phyloP scores from a whole-genome alignment of 257 asterid genomes.

The Buddleja alternifolia region DNA sequence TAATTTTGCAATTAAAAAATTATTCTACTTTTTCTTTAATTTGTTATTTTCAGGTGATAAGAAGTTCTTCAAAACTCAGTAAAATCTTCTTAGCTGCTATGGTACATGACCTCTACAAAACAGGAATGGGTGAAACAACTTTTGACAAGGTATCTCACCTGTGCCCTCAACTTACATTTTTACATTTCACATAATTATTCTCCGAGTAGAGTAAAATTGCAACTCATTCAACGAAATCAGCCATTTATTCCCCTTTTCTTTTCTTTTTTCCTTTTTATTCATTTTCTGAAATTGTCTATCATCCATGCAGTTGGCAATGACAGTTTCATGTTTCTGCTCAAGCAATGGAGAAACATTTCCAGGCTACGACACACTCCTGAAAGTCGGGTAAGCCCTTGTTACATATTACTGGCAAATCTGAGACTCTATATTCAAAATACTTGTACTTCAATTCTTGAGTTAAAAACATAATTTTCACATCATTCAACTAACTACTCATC shows the following conservation, averaged over 20 bases:
- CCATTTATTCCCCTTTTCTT: background rate
- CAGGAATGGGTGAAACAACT: slow-evolving; percentile 97
- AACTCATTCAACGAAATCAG: background rate
- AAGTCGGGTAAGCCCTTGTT: slow-evolving; percentile 72
- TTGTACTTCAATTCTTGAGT: slow-evolving; percentile 17
- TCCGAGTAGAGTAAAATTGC: no score
- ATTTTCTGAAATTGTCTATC: slow-evolving; percentile 31
- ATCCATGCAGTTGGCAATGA: slow-evolving; percentile 61
- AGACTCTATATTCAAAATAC: background rate
- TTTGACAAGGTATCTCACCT: slow-evolving; percentile 73
- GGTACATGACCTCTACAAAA: slow-evolving; percentile 91
- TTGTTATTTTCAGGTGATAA: slow-evolving; percentile 68
- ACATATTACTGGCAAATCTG: slow-evolving; percentile 13
- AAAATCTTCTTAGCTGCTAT: slow-evolving; percentile 94
- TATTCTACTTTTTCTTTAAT: background rate
- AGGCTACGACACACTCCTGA: slow-evolving; percentile 82
- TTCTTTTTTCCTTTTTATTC: background rate
- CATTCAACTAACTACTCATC: background rate
- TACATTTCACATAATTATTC: no score
- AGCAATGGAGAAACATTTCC: slow-evolving; percentile 81
- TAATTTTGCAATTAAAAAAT: background rate
- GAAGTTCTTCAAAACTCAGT: slow-evolving; percentile 70
- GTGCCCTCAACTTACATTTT: slow-evolving; percentile 10
- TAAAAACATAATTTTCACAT: background rate
- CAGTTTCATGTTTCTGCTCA: slow-evolving; percentile 78